Evolutionary conservation across 495 filamentous ascomycete genomes (phyloP).

Genomic region (Penicillium manginii): DNA sequence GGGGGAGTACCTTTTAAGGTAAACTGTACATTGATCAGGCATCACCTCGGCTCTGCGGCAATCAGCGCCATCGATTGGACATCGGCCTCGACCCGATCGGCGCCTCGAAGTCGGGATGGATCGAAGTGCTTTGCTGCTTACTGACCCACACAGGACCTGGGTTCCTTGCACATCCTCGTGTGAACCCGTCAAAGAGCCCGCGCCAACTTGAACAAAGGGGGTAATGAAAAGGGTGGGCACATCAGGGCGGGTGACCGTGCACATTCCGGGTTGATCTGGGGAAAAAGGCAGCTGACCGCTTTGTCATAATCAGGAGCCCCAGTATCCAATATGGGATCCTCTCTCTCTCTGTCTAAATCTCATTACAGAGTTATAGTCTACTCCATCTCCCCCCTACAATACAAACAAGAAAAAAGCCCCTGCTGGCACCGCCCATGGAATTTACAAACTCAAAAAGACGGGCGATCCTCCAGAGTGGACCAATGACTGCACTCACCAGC

Average conservation of each 20-base stretch:
- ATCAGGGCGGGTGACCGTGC: constrained; percentile 4
- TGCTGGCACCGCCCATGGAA: constrained; percentile 22
- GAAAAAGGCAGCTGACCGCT: constrained; percentile 1
- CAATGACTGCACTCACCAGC: constrained; percentile 26
- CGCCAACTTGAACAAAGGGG: constrained; percentile 1
- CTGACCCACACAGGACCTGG: background rate
- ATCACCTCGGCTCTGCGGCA: constrained; percentile 2
- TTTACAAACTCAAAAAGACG: constrained; percentile 26
- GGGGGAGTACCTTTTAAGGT: no score
- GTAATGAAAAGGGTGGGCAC: background rate
- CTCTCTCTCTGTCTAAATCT: no score
- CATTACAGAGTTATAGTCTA: background rate
- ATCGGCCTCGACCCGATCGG: constrained; percentile 1
- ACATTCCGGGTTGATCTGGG: constrained; percentile 7
- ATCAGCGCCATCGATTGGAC: background rate
- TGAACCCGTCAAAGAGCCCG: background rate
- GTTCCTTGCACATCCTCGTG: constrained; percentile 8
- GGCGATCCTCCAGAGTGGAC: constrained; percentile 32
- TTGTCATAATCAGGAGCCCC: background rate
- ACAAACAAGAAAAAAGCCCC: constrained; percentile 3
- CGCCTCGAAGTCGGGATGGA: background rate
- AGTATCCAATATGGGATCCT: no score
- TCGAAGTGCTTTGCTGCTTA: background rate
- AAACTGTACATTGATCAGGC: background rate
- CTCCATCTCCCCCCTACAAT: background rate